These are phyloP conservation scores for Otatea glauca DNA, from an alignment of 176 grass and related monocot genomes.

Conservation along the genomic window DNA sequence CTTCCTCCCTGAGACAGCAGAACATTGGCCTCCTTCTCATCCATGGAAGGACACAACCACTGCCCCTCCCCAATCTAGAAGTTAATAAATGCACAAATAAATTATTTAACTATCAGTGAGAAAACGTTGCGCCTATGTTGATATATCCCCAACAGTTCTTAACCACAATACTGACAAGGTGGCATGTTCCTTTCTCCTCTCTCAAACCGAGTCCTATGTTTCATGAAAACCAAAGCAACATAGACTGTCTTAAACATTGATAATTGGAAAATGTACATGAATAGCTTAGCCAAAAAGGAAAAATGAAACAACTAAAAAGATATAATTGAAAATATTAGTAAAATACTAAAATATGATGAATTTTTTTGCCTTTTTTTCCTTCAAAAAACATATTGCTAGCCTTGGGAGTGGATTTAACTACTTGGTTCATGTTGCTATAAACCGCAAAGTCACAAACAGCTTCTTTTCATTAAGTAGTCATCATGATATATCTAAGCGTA, in stretches of 20 bases:
- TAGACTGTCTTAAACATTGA: background rate
- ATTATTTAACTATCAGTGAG: background rate
- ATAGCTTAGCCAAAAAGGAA: background rate
- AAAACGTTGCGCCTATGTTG: background rate
- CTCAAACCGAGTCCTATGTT: background rate
- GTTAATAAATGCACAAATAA: no score
- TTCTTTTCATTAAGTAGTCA: no score
- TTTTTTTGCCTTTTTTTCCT: background rate
- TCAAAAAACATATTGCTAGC: no score
- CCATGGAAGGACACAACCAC: no score
- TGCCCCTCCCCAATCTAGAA: no score
- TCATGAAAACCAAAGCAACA: background rate
- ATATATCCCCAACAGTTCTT: background rate
- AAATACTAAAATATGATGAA: background rate
- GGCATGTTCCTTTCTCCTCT: background rate
- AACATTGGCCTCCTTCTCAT: no score
- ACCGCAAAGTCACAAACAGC: no score
- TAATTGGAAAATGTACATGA: background rate
- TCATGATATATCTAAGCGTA: background rate
- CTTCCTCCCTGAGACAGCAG: no score
- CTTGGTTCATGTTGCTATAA: no score
- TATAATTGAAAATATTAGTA: background rate
- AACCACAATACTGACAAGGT: background rate
- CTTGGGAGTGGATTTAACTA: no score
- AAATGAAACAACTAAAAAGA: background rate